Percentiles rank a stretch among this genome's conserved stretches.
Conservation (phyloP, 306 rosid genomes). For the Prunus kanzakura region DNA sequence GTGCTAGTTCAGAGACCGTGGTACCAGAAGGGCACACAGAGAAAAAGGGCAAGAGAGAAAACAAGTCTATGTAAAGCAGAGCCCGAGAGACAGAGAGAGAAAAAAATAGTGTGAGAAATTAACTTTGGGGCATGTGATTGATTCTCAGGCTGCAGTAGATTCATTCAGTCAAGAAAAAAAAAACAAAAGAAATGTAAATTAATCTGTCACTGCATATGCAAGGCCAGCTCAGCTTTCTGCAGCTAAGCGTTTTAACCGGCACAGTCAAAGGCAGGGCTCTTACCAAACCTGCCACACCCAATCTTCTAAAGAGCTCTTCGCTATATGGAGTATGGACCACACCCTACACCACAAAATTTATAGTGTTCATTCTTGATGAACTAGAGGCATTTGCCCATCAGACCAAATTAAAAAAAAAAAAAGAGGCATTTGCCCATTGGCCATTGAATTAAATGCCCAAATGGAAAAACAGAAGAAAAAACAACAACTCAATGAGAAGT, state of each 20-base stretch:
- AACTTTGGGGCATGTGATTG: conserved; percentile 5
- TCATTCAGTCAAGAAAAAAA: not conserved
- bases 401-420: too few species aligned
- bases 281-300: not conserved
- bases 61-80: conserved; percentile 17
- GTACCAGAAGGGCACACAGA: not conserved
- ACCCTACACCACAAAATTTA: not conserved
- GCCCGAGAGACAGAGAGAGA: not conserved
- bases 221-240: not conserved
- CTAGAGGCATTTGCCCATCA: not conserved
- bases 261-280: conserved; percentile 1
- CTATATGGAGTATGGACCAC: conserved; percentile 1
- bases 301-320: not conserved
- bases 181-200: not conserved
- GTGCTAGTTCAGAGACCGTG: too few species aligned
- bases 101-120: not conserved
- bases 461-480: not conserved
- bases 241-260: conserved; percentile 5
- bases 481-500: not conserved
- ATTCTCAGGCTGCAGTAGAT: not conserved
- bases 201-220: not conserved
- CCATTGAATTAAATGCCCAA: not conserved
- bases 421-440: not conserved
- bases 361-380: not conserved
- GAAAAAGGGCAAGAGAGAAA: not conserved